Conservation (phyloP, 164 flowering plant species). For the Tetracentron sinense region DNA sequence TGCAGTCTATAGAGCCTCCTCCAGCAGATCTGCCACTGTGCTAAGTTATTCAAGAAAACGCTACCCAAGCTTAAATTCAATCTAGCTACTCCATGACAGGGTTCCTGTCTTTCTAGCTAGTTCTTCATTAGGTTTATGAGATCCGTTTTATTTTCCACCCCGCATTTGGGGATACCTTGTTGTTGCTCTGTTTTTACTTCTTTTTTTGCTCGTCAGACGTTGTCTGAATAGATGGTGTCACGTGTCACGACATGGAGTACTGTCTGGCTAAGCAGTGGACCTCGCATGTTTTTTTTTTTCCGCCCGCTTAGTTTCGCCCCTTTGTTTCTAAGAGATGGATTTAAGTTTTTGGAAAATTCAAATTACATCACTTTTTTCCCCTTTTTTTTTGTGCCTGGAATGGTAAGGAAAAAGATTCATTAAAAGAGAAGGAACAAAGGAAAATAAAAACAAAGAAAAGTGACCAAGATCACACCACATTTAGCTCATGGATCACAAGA, state of each 20-base stretch:
- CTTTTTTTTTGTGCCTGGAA: background rate
- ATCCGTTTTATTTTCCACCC: background rate
- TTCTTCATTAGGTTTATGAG: background rate
- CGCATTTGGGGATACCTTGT: background rate
- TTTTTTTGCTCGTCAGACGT: background rate
- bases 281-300: background rate
- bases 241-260: background rate
- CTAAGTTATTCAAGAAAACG: conserved; percentile 15
- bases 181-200: background rate
- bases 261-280: background rate
- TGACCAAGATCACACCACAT: too few species aligned
- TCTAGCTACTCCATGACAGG: background rate
- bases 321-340: background rate
- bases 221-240: background rate
- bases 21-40: conserved; percentile 74
- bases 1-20: conserved; percentile 55
- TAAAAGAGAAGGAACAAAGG: too few species aligned
- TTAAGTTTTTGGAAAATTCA: background rate
- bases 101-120: background rate
- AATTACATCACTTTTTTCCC: background rate
- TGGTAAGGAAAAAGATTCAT: background rate
- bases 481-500: too few species aligned
- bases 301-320: background rate
- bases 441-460: too few species aligned
- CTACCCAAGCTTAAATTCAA: background rate